phyloP scores from a whole-genome alignment of 306 rosid genomes.

The Sophora flavescens region DNA sequence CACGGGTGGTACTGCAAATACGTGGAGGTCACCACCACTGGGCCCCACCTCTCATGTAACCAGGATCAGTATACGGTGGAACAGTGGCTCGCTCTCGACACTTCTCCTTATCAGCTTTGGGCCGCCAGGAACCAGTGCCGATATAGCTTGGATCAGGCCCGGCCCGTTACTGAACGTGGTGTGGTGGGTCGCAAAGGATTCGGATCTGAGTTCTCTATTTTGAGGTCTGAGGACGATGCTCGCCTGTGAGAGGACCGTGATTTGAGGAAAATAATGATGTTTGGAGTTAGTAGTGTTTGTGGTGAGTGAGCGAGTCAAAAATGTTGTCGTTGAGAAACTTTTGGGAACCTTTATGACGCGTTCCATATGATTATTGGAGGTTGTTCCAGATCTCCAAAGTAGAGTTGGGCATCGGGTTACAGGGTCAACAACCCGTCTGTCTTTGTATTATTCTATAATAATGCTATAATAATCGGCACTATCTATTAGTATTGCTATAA shows the following conservation, averaged over 20 bases:
- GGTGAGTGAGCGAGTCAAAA: background rate
- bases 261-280: background rate
- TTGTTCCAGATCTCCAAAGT: background rate
- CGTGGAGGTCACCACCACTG: constrained; percentile 76
- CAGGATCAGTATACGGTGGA: constrained; percentile 67
- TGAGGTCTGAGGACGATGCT: background rate
- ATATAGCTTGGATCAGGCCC: constrained; percentile 23
- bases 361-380: background rate
- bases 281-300: background rate
- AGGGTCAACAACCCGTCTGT: constrained; percentile 6
- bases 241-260: constrained; percentile 12
- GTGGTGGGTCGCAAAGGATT: background rate
- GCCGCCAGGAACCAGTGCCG: constrained; percentile 59
- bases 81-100: constrained; percentile 86
- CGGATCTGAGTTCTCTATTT: constrained; percentile 44
- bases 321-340: background rate
- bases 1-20: constrained; percentile 97
- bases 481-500: too few relatives aligned
- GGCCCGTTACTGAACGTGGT: background rate
- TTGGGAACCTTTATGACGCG: background rate
- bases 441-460: background rate
- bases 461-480: too few relatives aligned
- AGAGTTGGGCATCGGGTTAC: constrained; percentile 29
- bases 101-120: constrained; percentile 72
- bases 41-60: constrained; percentile 57